Percentiles rank a stretch among this genome's conserved stretches.
These are phyloP conservation scores for Epichloe baconii DNA, from an alignment of 2,329 filamentous ascomycete genomes.

Conservation along the genomic window DNA sequence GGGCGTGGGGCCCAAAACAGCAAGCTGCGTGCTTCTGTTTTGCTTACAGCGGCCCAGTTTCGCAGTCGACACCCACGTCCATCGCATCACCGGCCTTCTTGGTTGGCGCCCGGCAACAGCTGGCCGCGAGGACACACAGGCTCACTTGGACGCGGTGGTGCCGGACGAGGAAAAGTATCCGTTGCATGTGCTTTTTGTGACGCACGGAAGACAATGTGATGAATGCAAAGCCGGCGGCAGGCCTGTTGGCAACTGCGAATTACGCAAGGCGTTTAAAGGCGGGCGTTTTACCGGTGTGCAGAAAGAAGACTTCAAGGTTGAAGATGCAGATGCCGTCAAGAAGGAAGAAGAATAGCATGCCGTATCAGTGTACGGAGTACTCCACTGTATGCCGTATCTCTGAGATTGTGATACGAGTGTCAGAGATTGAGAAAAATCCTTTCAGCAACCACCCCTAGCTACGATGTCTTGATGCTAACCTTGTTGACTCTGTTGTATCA, in stretches of 20 bases:
- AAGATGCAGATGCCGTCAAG: not conserved
- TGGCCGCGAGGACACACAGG: slow-evolving; percentile 32
- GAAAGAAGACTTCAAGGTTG: not conserved
- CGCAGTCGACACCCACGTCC: slow-evolving; percentile 41
- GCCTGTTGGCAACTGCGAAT: slow-evolving; percentile 24
- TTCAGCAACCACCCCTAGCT: too few species aligned
- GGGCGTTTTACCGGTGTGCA: slow-evolving; percentile 12
- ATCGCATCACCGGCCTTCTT: slow-evolving; percentile 33
- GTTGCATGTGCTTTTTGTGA: slow-evolving; percentile 37
- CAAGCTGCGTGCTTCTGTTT: slow-evolving; percentile 38
- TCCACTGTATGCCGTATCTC: too few species aligned
- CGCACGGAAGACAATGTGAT: slow-evolving; percentile 30
- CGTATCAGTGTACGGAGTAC: too few species aligned
- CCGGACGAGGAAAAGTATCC: slow-evolving; percentile 37
- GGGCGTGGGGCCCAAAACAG: slow-evolving; percentile 42
- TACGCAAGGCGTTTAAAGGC: slow-evolving; percentile 26
- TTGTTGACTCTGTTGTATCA: too few species aligned
- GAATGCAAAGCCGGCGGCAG: slow-evolving; percentile 33
- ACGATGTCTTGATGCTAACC: too few species aligned
- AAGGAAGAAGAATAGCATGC: not conserved
- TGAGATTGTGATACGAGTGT: too few species aligned
- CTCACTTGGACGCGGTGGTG: slow-evolving; percentile 34
- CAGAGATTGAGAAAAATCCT: too few species aligned
- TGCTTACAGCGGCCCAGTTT: slow-evolving; percentile 34
- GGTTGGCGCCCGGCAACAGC: slow-evolving; percentile 32